Conservation (phyloP, 2,329 filamentous ascomycete species). For the Phaeosphaeriaceae sp. region DNA sequence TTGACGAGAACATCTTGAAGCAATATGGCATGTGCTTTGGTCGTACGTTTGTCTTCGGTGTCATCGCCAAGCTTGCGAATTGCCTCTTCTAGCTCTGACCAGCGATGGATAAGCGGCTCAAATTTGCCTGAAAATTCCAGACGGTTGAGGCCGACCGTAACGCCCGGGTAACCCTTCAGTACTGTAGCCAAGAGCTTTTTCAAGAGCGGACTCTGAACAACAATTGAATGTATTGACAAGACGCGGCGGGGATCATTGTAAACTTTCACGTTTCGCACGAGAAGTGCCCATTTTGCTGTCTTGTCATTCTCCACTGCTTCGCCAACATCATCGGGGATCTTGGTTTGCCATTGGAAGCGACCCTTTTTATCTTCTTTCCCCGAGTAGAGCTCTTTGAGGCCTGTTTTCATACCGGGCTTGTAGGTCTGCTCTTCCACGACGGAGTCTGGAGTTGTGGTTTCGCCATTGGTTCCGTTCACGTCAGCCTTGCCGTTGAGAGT, state of each 20-base stretch:
- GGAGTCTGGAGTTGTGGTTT: neutral
- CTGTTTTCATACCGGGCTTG: constrained; percentile 48
- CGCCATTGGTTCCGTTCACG: constrained; percentile 13
- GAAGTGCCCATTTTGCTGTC: constrained; percentile 63
- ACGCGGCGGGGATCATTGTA: constrained; percentile 63
- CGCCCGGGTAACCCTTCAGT: constrained; percentile 65
- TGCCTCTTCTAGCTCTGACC: constrained; percentile 52
- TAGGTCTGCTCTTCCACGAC: constrained; percentile 13
- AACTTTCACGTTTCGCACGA: constrained; percentile 51
- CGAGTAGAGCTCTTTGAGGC: constrained; percentile 57
- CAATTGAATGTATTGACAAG: constrained; percentile 67
- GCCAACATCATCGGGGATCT: constrained; percentile 41
- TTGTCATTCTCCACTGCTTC: constrained; percentile 63
- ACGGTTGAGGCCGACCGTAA: constrained; percentile 67
- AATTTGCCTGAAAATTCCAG: constrained; percentile 68
- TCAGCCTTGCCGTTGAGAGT: constrained; percentile 2
- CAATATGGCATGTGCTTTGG: constrained; percentile 48
- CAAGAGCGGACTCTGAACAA: constrained; percentile 69
- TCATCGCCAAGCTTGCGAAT: constrained; percentile 33
- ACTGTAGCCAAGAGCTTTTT: constrained; percentile 64
- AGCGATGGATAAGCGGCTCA: constrained; percentile 70
- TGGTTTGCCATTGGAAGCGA: constrained; percentile 44
- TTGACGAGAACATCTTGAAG: constrained; percentile 47
- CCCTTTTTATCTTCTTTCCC: constrained; percentile 52
- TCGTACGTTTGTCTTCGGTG: constrained; percentile 37